Evolutionary conservation across 345 rosid species (phyloP).

Genomic region (Angophora floribunda): DNA sequence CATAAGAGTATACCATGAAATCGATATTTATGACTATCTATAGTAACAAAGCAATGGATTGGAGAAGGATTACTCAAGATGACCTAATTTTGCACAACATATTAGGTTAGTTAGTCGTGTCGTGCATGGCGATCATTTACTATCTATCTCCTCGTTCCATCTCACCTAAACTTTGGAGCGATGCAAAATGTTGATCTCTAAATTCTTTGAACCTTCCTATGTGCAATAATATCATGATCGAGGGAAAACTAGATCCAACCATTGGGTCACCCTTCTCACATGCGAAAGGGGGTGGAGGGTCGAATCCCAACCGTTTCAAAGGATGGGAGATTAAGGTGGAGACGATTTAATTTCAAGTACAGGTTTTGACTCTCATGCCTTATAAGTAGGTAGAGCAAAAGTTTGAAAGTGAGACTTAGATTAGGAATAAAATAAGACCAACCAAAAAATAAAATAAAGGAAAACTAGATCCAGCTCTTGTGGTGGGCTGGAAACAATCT

Average conservation of each 20-base stretch:
- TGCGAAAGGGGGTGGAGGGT: no score
- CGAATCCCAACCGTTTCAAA: no score
- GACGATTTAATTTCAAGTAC: no score
- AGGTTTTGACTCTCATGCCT: no score
- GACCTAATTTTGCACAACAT: not conserved
- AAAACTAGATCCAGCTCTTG: not conserved
- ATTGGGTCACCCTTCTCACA: no score
- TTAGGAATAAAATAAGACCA: no score
- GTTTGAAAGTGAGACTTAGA: no score
- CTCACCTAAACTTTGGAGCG: not conserved
- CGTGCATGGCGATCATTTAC: not conserved
- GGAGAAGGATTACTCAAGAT: not conserved
- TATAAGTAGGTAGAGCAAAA: no score
- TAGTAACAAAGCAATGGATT: not conserved
- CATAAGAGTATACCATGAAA: not conserved
- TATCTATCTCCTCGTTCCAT: rapidly evolving
- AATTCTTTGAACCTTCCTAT: not conserved
- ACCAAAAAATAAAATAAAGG: no score
- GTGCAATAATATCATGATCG: not conserved
- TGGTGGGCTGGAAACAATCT: not conserved
- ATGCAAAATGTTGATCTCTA: not conserved
- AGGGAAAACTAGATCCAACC: not conserved
- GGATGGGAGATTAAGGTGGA: no score
- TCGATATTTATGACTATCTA: not conserved
- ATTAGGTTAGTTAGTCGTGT: not conserved